Conservation (phyloP, 2,329 filamentous ascomycete species). For the Venturia carpophila region DNA sequence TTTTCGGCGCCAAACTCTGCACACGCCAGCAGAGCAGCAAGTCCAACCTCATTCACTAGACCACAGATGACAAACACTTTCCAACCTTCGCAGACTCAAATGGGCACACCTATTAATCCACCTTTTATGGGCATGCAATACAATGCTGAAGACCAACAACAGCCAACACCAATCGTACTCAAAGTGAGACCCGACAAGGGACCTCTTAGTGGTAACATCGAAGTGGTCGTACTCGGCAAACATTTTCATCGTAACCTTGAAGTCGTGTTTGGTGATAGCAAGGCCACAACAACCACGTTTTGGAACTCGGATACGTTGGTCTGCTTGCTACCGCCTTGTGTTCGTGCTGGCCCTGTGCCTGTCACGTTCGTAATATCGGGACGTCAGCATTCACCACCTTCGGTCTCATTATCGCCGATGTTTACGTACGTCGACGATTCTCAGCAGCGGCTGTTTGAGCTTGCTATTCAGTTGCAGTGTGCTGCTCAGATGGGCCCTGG, state of each 20-base stretch:
- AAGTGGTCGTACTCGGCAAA: conserved; percentile 76
- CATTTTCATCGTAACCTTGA: conserved; percentile 72
- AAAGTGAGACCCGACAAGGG: conserved; percentile 80
- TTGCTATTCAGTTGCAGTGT: conserved; percentile 40
- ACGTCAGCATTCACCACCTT: conserved; percentile 39
- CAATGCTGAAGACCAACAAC: conserved; percentile 8
- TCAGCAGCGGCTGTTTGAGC: conserved; percentile 59
- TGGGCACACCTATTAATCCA: neutral
- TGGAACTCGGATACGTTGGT: conserved; percentile 76
- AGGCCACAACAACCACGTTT: conserved; percentile 66
- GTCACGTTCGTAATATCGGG: conserved; percentile 58
- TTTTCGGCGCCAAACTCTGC: conserved; percentile 65
- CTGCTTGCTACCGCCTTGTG: conserved; percentile 65
- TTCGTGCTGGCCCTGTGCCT: conserved; percentile 58
- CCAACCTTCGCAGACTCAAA: neutral
- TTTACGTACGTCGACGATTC: conserved; percentile 68
- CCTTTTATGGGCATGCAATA: conserved; percentile 2
- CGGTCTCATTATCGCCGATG: conserved; percentile 34
- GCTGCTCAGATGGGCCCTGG: conserved; percentile 29
- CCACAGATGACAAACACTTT: conserved; percentile 30
- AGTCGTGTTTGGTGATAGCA: conserved; percentile 71
- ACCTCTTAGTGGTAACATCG: conserved; percentile 72
- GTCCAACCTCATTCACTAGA: conserved; percentile 44
- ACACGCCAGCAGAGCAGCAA: conserved; percentile 70
- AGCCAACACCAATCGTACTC: conserved; percentile 55